These are phyloP conservation scores for Paecilomyces sp. DNA, from an alignment of 2,329 filamentous ascomycete species.

Conservation along the genomic window DNA sequence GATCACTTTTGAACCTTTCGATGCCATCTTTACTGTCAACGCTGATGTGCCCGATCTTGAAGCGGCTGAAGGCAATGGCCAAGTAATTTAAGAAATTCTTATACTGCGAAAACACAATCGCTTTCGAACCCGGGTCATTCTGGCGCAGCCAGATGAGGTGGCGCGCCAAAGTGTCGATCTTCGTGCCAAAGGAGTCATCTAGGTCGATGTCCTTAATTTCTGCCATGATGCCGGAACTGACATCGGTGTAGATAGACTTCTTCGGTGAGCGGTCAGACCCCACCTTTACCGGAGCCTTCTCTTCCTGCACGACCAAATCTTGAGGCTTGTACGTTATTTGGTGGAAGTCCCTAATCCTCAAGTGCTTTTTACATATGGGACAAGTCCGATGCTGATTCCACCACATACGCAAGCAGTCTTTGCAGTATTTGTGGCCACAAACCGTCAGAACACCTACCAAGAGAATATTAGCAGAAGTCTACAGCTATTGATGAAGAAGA, in stretches of 20 bases:
- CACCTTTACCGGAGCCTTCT: constrained; percentile 23
- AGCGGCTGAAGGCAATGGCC: constrained; percentile 59
- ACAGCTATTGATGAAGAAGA: neutral
- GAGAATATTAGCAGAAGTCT: neutral
- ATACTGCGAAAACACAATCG: constrained; percentile 91
- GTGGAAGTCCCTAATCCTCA: constrained; percentile 65
- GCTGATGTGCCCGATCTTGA: constrained; percentile 65
- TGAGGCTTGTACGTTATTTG: constrained; percentile 78
- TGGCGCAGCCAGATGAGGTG: constrained; percentile 81
- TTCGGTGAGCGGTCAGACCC: constrained; percentile 24
- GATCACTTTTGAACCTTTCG: constrained; percentile 67
- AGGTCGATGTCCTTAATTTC: constrained; percentile 80
- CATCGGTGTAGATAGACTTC: constrained; percentile 66
- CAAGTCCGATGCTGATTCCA: constrained; percentile 67
- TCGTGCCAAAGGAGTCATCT: constrained; percentile 70
- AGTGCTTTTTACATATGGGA: constrained; percentile 70
- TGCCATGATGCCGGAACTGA: constrained; percentile 62
- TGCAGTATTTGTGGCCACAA: constrained; percentile 89
- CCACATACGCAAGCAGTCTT: constrained; percentile 78
- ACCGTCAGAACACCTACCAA: constrained; percentile 51
- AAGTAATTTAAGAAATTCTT: constrained; percentile 72
- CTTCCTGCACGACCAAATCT: constrained; percentile 61
- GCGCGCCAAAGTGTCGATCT: constrained; percentile 74
- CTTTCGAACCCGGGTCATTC: constrained; percentile 79
- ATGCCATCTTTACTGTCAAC: constrained; percentile 66